These are phyloP conservation scores for Naganishia antarctica DNA, from an alignment of 768 basidiomycete genomes.

Conservation along the genomic window DNA sequence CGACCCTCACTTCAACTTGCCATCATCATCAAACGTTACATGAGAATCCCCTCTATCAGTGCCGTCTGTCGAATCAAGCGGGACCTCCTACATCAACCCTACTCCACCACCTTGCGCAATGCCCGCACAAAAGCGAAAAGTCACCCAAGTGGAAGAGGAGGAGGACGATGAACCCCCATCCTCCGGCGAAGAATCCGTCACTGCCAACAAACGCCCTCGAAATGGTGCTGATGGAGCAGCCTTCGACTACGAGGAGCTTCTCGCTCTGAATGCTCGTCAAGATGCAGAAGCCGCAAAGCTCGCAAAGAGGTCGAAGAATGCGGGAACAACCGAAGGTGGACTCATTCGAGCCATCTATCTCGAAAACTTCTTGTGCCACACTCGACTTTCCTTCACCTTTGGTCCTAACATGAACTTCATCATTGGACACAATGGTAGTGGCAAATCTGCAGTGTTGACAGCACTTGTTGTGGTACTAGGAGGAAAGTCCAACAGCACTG, in stretches of 20 bases:
- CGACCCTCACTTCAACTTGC: too few species aligned
- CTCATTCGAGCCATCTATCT: slow-evolving; percentile 34
- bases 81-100: too few species aligned
- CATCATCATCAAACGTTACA: too few species aligned
- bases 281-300: slow-evolving; percentile 2
- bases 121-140: slow-evolving; percentile 51
- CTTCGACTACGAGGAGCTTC: background rate
- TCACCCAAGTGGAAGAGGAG: slow-evolving; percentile 57
- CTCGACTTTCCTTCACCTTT: slow-evolving; percentile 72
- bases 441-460: slow-evolving; percentile 89
- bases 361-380: slow-evolving; percentile 95
- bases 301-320: background rate
- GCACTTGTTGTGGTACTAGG: slow-evolving; percentile 90
- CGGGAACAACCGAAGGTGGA: slow-evolving; percentile 6
- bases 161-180: slow-evolving; percentile 20
- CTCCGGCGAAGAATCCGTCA: background rate
- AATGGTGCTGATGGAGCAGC: background rate
- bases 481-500: slow-evolving; percentile 85
- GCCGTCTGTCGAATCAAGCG: too few species aligned
- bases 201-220: background rate
- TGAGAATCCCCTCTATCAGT: too few species aligned
- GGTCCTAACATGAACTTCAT: slow-evolving; percentile 96
- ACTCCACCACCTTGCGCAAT: background rate
- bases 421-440: slow-evolving; percentile 95
- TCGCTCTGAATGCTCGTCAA: background rate